Evolutionary conservation across 768 basidiomycete species (phyloP).

Genomic region (Gymnopilus dilepis): DNA sequence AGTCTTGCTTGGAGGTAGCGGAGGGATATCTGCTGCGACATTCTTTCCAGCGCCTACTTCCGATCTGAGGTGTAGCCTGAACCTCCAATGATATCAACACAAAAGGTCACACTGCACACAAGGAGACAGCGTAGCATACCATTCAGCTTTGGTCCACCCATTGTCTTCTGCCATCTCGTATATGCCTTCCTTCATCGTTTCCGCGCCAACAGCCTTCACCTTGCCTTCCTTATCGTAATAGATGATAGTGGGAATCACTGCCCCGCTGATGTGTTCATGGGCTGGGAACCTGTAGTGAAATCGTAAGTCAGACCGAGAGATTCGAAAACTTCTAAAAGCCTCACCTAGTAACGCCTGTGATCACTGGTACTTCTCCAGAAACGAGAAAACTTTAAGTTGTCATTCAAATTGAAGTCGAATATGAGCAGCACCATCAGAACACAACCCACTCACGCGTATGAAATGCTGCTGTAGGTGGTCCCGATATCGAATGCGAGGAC

Average conservation of each 20-base stretch:
- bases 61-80: constrained; percentile 38
- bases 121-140: constrained; percentile 34
- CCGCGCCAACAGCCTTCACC: constrained; percentile 52
- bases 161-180: constrained; percentile 49
- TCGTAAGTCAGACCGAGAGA: neutral
- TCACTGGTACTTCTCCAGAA: constrained; percentile 42
- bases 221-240: constrained; percentile 49
- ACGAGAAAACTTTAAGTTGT: constrained; percentile 41
- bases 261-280: constrained; percentile 49
- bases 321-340: constrained; percentile 18
- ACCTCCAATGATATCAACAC: constrained; percentile 25
- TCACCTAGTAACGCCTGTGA: constrained; percentile 50
- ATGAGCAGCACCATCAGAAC: neutral
- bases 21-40: constrained; percentile 41
- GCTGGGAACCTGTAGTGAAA: constrained; percentile 49
- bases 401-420: neutral
- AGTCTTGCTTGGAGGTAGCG: constrained; percentile 46
- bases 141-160: constrained; percentile 55
- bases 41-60: constrained; percentile 27
- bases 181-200: constrained; percentile 46
- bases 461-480: constrained; percentile 48
- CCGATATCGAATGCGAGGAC: constrained; percentile 51
- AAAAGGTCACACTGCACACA: neutral
- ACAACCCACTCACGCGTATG: constrained; percentile 36
- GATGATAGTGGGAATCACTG: constrained; percentile 48